phyloP scores from a whole-genome alignment of 1,284 basidiomycete species.

The Coriolopsis trogii region DNA sequence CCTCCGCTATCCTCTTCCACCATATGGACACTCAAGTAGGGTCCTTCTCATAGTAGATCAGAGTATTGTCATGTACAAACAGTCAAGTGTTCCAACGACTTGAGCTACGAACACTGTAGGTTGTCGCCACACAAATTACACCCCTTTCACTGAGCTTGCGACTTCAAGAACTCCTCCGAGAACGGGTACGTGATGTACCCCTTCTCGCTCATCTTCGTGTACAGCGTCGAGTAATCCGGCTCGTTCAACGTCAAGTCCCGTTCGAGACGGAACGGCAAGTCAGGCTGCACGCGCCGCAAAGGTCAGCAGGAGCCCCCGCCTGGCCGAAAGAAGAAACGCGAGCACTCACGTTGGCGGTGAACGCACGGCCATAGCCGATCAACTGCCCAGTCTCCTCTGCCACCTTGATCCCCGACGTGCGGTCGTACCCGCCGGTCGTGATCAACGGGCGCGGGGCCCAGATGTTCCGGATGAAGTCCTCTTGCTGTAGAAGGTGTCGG shows the following conservation, averaged over 20 bases:
- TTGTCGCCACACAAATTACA: too few species aligned
- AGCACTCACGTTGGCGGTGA: constrained; percentile 43
- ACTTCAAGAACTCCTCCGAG: constrained; percentile 19
- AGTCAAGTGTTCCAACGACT: too few species aligned
- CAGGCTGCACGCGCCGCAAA: constrained; percentile 11
- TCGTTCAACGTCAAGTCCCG: constrained; percentile 17
- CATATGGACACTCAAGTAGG: too few species aligned
- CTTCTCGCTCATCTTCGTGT: constrained; percentile 27
- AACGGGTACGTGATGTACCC: constrained; percentile 25
- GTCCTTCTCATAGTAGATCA: too few species aligned
- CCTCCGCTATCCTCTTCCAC: too few species aligned
- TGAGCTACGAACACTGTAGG: too few species aligned
- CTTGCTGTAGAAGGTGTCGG: constrained; percentile 20
- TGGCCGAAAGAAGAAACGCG: neutral
- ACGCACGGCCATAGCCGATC: constrained; percentile 49
- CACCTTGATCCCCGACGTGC: constrained; percentile 27
- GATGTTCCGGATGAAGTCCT: constrained; percentile 32
- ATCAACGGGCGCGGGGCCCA: constrained; percentile 34
- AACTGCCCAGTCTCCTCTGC: constrained; percentile 40
- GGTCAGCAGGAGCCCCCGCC: neutral
- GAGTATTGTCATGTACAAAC: too few species aligned
- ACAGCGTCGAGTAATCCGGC: constrained; percentile 11
- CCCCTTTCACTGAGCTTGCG: too few species aligned
- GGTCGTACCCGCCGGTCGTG: constrained; percentile 40
- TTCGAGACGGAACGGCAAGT: constrained; percentile 20